Evolutionary conservation across 2,329 filamentous ascomycete genomes (phyloP), one percentile per base, ranked within the genome.

Genomic region (Penicillium sp.): DNA sequence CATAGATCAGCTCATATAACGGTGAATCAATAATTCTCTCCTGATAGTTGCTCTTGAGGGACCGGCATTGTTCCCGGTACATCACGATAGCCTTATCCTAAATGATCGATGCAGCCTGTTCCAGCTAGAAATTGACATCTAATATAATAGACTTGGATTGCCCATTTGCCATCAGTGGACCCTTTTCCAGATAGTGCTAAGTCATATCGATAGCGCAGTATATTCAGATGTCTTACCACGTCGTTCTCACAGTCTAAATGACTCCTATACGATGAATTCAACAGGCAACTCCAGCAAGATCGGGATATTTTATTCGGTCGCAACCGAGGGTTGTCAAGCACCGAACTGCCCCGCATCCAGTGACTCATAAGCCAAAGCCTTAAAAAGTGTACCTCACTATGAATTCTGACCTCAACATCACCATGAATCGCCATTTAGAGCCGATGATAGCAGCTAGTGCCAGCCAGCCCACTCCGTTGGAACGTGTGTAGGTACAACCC

Each of bases 331-430:
- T 34, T 34, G 14, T 2, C 18, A 34, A 18, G 14, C 31, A 18
- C 35, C 20, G 35, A 23, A 7, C 20, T 14, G 23, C 35, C 40
- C 41, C 40, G 28, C 40, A 22, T 22, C 34, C 18, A 22, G 23
- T 43, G 40, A 50, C 28, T 50, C 43, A 47, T 32, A n/a, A 18
- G 29, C 43, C 35, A 24, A 32, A 31, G n/a, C 1, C 6, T 34
- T 34, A 34, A 18, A 18, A 11, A n/a, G 9, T 34, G 14, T 16
- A 5, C 4, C 18, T 11, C 3, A 1, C 7, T 18, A 22, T 26
- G 3, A 26, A 11, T 42, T 35, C 18, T 10, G 3, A 35, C 34
- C n/a, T 16, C 23, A 26, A 6, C n/a, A 27, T 9, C 9, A 35
- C 24, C 27, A 45, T 46, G 35, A 39, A 42, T 26, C 42, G 20